These are phyloP conservation scores for Colletotrichum echinochloae DNA, from an alignment of 2,329 filamentous ascomycete species.

Conservation along the genomic window DNA sequence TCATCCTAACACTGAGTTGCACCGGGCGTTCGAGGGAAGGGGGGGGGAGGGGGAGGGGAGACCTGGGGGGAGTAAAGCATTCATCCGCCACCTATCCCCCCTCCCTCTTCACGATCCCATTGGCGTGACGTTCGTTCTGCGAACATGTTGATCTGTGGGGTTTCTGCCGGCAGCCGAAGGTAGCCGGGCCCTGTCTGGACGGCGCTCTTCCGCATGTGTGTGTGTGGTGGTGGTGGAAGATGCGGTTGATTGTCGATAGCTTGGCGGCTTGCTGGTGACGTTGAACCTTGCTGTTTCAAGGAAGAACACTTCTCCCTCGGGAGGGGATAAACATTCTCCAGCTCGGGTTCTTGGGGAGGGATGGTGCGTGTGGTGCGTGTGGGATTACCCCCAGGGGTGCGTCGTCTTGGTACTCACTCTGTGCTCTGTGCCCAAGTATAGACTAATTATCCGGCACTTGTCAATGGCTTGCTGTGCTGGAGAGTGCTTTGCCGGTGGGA, in stretches of 20 bases:
- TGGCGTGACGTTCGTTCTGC: slow-evolving; percentile 1
- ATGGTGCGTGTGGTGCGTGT: neutral
- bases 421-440: neutral
- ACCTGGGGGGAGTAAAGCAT: slow-evolving; percentile 28
- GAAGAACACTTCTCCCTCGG: slow-evolving; percentile 29
- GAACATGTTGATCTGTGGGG: slow-evolving; percentile 16
- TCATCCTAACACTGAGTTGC: slow-evolving; percentile 14
- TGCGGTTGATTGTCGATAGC: slow-evolving; percentile 14
- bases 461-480: slow-evolving; percentile 23
- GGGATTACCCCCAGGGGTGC: slow-evolving; percentile 11
- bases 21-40: slow-evolving; percentile 11
- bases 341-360: neutral
- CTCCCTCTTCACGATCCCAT: slow-evolving; percentile 12
- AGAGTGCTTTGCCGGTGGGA: slow-evolving; percentile 39
- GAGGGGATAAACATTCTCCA: slow-evolving; percentile 38
- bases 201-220: slow-evolving; percentile 22
- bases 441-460: slow-evolving; percentile 25
- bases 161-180: slow-evolving; percentile 23
- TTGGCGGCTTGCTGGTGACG: slow-evolving; percentile 28
- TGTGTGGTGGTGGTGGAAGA: slow-evolving; percentile 8
- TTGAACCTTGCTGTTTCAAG: neutral
- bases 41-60: slow-evolving; percentile 8
- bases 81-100: slow-evolving; percentile 30
- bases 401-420: neutral
- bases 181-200: slow-evolving; percentile 27